These are phyloP conservation scores for Rhizopogon vesiculosus DNA, from an alignment of 768 basidiomycete genomes.

Conservation along the genomic window DNA sequence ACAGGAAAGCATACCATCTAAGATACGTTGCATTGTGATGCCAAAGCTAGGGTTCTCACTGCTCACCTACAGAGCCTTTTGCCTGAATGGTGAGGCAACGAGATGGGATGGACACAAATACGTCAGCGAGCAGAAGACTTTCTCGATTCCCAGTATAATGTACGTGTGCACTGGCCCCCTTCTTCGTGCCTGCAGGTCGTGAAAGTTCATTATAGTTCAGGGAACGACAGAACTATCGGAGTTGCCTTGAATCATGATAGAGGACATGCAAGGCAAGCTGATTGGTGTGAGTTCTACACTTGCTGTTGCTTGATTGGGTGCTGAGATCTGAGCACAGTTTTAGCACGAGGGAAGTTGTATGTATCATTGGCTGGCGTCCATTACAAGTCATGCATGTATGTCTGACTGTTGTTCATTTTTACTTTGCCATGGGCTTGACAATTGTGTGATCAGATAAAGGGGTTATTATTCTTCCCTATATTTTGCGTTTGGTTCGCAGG, in stretches of 20 bases:
- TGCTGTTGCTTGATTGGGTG: too few relatives aligned
- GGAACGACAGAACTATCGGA: constrained; percentile 5
- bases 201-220: constrained; percentile 3
- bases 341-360: constrained; percentile 12
- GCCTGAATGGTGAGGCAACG: not conserved
- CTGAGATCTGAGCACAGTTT: not conserved
- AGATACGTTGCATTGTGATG: not conserved
- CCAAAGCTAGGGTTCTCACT: not conserved
- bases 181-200: not conserved
- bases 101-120: constrained; percentile 10
- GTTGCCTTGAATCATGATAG: constrained; percentile 6
- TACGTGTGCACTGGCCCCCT: constrained; percentile 1
- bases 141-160: not conserved
- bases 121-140: not conserved
- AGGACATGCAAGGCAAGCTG: constrained; percentile 3
- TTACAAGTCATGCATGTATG: constrained; percentile 11
- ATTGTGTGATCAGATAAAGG: constrained; percentile 6
- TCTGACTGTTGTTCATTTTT: not conserved
- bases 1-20: too few relatives aligned
- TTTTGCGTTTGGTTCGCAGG: constrained; percentile 54
- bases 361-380: constrained; percentile 9
- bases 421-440: not conserved
- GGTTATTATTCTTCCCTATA: too few relatives aligned
- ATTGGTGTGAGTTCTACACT: constrained; percentile 1
- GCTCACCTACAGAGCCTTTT: not conserved